These are phyloP conservation scores for Rosa rugosa DNA, from an alignment of 306 rosid species.

Conservation along the genomic window DNA sequence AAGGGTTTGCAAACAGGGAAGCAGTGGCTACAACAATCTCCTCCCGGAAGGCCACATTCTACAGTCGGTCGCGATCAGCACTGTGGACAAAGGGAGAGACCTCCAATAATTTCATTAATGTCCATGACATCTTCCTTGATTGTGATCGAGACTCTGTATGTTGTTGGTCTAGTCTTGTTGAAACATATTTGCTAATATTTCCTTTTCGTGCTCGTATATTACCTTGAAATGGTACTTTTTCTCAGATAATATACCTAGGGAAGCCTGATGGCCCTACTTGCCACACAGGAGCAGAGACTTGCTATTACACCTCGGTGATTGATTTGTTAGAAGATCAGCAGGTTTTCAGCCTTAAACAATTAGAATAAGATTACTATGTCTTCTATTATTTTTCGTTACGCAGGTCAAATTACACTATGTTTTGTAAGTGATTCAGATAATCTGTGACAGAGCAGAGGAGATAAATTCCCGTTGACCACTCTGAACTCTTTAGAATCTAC, in stretches of 20 bases:
- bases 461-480: conserved; percentile 62
- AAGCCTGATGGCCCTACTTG: conserved; percentile 96
- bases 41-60: conserved; percentile 82
- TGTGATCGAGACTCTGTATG: conserved; percentile 92
- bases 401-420: not conserved
- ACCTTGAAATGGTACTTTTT: conserved; percentile 25
- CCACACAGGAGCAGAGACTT: conserved; percentile 88
- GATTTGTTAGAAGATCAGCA: conserved; percentile 52
- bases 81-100: conserved; percentile 97
- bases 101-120: conserved; percentile 83
- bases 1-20: conserved; percentile 86
- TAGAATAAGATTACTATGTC: not conserved
- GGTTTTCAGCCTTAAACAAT: conserved; percentile 40
- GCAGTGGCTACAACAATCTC: conserved; percentile 57
- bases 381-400: conserved; percentile 6
- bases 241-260: conserved; percentile 86
- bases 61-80: conserved; percentile 72
- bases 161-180: conserved; percentile 1
- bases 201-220: not conserved
- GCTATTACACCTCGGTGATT: conserved; percentile 64
- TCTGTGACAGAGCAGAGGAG: conserved; percentile 49
- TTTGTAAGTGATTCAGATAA: conserved; percentile 20
- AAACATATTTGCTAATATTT: not conserved
- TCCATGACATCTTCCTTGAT: conserved; percentile 73
- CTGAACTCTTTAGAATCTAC: conserved; percentile 66